Evolutionary conservation across 305 asterid genomes (phyloP), one percentile per base, ranked within the genome.

Genomic region (Fraxinus sp.): DNA sequence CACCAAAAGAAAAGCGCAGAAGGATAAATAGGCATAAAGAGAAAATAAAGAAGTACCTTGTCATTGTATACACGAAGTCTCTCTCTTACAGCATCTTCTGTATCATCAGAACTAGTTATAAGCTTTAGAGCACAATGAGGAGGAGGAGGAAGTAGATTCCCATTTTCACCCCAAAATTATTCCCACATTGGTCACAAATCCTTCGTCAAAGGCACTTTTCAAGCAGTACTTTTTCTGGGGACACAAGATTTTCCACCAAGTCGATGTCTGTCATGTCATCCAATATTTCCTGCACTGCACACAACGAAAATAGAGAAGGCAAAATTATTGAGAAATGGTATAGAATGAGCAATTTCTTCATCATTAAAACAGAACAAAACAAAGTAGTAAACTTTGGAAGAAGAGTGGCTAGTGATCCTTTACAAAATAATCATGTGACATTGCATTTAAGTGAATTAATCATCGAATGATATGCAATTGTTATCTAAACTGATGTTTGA

Each of bases 161-260:
- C 98, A 81, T 96, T 94, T 89, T 96, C 97, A 16, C 98, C 98
- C 85, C 90, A 83, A 94, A 96, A 87, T 92, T 92, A 91, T 96
- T 94, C 79, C 98, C 97, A 80, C 98, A 96, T 89, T 91, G 88
- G 81, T 90, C 82, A 88, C 98, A 94, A 85, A 96, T 88, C 88
- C 99, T 93, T 83, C 99, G 83, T 73, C 98, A 98, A 14, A 96
- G 92, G 89, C 99, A 94, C 88, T 96, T 96, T 88, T 96, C 99
- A 43, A 96, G 13, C 78, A 96, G 87, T 37, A 93, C 98, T 77
- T 79, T 84, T 78, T 96, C 99, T 52, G 98, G 98, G 77, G 93
- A 98, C 93, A 89, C 93, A 77, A 96, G 96, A 84, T 96, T 93
- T 84, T 92, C 96, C 84, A 93, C 99, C 88, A 94, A 90, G 76